Evolutionary conservation across 108 stramenopile species (phyloP), one percentile per base, ranked within the genome.

Genomic region (Cyclotella kingstonii): DNA sequence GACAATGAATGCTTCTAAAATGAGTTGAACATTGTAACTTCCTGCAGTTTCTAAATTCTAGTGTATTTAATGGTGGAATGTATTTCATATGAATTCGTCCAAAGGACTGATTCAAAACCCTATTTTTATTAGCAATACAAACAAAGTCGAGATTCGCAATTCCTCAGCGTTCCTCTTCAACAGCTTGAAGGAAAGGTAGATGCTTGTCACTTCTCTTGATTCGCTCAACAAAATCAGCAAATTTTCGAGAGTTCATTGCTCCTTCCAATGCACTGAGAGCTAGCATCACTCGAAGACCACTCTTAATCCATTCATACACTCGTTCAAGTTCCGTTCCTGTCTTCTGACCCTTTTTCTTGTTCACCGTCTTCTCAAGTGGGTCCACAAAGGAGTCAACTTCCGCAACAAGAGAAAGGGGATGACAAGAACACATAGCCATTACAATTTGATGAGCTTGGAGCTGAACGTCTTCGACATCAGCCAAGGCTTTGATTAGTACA

Each of bases 251-350:
- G 47, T 73, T 89, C 80, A 80, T 81, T 9, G 76, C 73, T 1
- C 85, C 91, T 44, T 89, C 88, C 53, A 93, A 54, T 27, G 62
- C 64, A 6, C 75, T 73, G 15, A 90, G 49, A 0, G 81, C 89
- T 33, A 88, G 38, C 77, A 81, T 84, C 8, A 87, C 82, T 19
- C 91, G 79, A 28, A 93, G 59, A 27, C 80, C 81, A 43, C 86
- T 88, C 76, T 87, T 89, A 35, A 90, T 90, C 88, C 88, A 89
- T 35, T 93, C 91, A 23, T 84, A 82, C 4, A 82, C 63, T 22
- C 88, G 73, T 47, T 93, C 91, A 30, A 90, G 63, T 36, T 93
- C 92, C 5, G 87, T 86, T 26, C 88, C 92, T 0, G 85, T 80
- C 60, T 90, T 90, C 1, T 72, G 63, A 0, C 87, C 89, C 39